Evolutionary conservation across 306 rosid genomes (phyloP).

Genomic region (Dicorynia guianensis): DNA sequence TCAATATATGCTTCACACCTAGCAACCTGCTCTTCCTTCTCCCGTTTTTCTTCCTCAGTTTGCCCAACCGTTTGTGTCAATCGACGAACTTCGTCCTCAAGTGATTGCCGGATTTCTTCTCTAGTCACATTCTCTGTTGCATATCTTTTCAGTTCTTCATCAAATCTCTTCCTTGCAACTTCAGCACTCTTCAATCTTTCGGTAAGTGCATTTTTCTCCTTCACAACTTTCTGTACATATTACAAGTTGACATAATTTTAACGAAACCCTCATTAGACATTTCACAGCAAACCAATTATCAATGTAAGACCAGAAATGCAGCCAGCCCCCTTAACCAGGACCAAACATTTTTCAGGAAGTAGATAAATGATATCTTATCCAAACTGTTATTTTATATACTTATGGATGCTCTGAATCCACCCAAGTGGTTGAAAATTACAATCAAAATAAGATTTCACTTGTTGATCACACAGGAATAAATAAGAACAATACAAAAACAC

Average conservation of each 20-base stretch:
- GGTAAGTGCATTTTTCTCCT: conserved; percentile 95
- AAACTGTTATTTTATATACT: conserved; percentile 23
- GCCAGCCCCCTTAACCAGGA: conserved; percentile 16
- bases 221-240: conserved; percentile 79
- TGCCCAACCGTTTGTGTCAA: conserved; percentile 96
- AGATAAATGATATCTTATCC: conserved; percentile 3
- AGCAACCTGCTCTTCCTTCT: conserved; percentile 96
- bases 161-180: conserved; percentile 95
- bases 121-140: conserved; percentile 93
- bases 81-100: conserved; percentile 92
- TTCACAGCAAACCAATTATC: conserved; percentile 28
- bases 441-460: neutral
- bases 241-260: conserved; percentile 36
- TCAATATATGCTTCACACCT: conserved; percentile 97
- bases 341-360: conserved; percentile 12
- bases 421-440: conserved; percentile 8
- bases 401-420: conserved; percentile 23
- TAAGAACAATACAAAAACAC: too few species aligned
- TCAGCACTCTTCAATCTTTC: conserved; percentile 97
- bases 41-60: conserved; percentile 93
- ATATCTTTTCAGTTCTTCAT: conserved; percentile 88
- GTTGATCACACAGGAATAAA: too few species aligned
- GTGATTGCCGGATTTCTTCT: conserved; percentile 93
- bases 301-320: conserved; percentile 26
- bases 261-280: conserved; percentile 20